phyloP scores from a whole-genome alignment of 208 protist genomes.

The Leishmania arabica region DNA sequence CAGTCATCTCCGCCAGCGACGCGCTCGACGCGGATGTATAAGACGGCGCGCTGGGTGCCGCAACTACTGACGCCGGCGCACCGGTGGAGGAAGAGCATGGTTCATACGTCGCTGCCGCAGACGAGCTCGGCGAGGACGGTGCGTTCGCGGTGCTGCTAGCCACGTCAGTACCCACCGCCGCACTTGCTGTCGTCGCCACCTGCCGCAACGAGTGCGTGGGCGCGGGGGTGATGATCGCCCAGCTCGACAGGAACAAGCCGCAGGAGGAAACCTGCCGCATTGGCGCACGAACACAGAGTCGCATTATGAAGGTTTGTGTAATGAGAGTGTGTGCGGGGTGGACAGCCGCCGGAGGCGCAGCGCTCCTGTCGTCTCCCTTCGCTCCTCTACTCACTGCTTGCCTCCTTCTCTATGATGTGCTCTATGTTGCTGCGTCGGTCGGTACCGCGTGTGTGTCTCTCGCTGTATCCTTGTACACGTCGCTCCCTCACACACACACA shows the following conservation, averaged over 20 bases:
- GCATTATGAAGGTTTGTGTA: not conserved
- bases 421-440: not conserved
- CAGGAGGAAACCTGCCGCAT: not conserved
- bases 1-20: conserved; percentile 16
- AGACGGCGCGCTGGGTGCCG: not conserved
- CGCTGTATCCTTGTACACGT: too few species aligned
- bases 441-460: not conserved
- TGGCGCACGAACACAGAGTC: not conserved
- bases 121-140: not conserved
- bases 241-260: not conserved
- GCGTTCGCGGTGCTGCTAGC: not conserved
- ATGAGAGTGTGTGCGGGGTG: not conserved
- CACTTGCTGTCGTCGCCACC: not conserved
- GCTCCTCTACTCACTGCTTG: not conserved
- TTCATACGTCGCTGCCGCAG: not conserved
- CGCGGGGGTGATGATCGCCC: not conserved
- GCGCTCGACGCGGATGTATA: not conserved
- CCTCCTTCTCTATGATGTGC: not conserved
- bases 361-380: not conserved
- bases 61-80: not conserved
- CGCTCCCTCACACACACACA: not conserved
- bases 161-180: not conserved
- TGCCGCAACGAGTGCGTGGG: not conserved
- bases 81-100: not conserved
- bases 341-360: not conserved